Conservation (phyloP, 192 early-diverging fungal genomes). For the Backusella westeae region DNA sequence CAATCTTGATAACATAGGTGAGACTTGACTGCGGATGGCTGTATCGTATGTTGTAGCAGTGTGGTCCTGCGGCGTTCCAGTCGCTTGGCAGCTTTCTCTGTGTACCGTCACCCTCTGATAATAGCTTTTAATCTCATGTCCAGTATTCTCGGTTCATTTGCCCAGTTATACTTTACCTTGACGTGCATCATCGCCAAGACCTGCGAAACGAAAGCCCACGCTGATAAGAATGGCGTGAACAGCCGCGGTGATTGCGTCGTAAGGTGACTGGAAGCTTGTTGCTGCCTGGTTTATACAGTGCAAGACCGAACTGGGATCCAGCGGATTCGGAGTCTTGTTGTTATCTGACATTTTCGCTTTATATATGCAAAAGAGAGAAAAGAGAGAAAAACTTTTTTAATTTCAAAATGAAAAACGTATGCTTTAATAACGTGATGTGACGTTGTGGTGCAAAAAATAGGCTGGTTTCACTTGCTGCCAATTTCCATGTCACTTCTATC, state of each 20-base stretch:
- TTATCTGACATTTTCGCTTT: background rate
- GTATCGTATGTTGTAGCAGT: slow-evolving; percentile 64
- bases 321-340: slow-evolving; percentile 14
- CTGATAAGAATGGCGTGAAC: slow-evolving; percentile 59
- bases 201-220: slow-evolving; percentile 62
- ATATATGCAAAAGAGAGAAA: background rate
- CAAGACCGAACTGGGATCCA: slow-evolving; percentile 34
- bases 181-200: slow-evolving; percentile 56
- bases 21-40: slow-evolving; percentile 64
- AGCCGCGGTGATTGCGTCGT: slow-evolving; percentile 49
- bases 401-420: background rate
- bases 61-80: slow-evolving; percentile 60
- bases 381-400: background rate
- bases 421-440: background rate
- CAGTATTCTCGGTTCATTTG: too few species aligned
- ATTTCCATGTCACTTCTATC: too few species aligned
- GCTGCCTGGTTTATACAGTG: slow-evolving; percentile 5
- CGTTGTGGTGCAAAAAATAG: background rate
- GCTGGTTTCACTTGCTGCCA: too few species aligned
- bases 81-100: slow-evolving; percentile 40
- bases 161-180: slow-evolving; percentile 18
- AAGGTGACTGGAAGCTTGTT: slow-evolving; percentile 30
- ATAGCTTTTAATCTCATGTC: background rate
- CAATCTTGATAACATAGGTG: slow-evolving; percentile 65
- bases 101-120: slow-evolving; percentile 22